phyloP scores from a whole-genome alignment of 2,329 filamentous ascomycete genomes.

The Claviceps citrina region DNA sequence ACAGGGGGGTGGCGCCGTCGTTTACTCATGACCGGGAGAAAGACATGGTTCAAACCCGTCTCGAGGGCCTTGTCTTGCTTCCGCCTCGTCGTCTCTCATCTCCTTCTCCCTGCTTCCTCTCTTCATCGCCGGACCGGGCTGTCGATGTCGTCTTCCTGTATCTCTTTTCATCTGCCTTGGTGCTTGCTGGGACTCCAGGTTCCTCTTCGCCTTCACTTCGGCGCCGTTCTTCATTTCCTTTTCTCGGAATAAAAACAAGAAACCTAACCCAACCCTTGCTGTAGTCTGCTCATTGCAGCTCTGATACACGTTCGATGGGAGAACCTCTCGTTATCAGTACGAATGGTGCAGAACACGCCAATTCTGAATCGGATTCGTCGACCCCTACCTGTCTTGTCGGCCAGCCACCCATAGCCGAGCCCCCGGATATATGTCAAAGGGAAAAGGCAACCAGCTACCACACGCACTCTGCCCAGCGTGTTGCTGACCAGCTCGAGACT shows the following conservation, averaged over 20 bases:
- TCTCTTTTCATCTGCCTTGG: not conserved
- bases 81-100: conserved; percentile 1
- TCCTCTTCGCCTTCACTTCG: not conserved
- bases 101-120: not conserved
- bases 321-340: conserved; percentile 22
- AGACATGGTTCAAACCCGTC: not conserved
- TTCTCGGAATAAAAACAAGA: too few species aligned
- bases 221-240: too few species aligned
- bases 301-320: conserved; percentile 26
- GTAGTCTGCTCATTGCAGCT: conserved; percentile 5
- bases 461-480: conserved; percentile 20
- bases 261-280: too few species aligned
- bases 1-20: not conserved
- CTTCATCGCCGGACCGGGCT: conserved; percentile 1
- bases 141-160: not conserved
- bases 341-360: conserved; percentile 28
- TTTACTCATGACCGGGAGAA: conserved; percentile 1
- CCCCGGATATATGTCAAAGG: conserved; percentile 15
- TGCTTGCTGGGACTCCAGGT: not conserved
- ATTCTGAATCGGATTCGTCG: conserved; percentile 23
- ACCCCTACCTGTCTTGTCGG: conserved; percentile 20
- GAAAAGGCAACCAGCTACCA: conserved; percentile 22
- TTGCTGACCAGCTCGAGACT: conserved; percentile 25
- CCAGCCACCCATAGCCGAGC: conserved; percentile 25
- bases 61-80: conserved; percentile 1